Conservation (phyloP, 148 eudicot genomes). For the Chenopodium formosanum region DNA sequence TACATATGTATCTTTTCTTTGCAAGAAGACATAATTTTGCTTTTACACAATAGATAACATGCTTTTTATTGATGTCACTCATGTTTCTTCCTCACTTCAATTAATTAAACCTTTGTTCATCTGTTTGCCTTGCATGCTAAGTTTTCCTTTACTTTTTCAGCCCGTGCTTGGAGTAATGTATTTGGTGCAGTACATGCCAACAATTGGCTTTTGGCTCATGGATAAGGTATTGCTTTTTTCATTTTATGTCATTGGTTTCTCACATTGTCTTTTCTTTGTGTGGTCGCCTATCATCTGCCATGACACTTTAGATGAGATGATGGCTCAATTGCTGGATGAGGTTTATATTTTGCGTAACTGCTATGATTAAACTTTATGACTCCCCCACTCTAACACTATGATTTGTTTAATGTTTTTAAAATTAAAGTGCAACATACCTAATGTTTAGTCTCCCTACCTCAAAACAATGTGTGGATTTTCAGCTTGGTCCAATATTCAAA, state of each 20-base stretch:
- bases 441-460: background rate
- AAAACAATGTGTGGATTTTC: background rate
- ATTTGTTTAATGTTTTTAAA: background rate
- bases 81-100: background rate
- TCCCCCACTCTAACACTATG: background rate
- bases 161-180: conserved; percentile 96
- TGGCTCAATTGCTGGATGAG: background rate
- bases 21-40: background rate
- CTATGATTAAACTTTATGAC: background rate
- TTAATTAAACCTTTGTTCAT: background rate
- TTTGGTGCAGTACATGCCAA: conserved; percentile 88
- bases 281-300: background rate
- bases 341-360: background rate
- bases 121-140: conserved; percentile 3
- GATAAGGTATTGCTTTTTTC: conserved; percentile 61
- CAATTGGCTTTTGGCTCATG: conserved; percentile 85
- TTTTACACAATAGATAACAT: background rate
- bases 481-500: background rate
- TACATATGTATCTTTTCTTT: too few species aligned
- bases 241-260: conserved; percentile 4
- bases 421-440: background rate
- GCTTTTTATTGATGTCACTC: background rate
- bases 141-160: conserved; percentile 42
- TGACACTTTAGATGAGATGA: background rate
- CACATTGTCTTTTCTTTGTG: background rate